These are phyloP conservation scores for Mariannaea elegans DNA, from an alignment of 2,329 filamentous ascomycete species.

Conservation along the genomic window DNA sequence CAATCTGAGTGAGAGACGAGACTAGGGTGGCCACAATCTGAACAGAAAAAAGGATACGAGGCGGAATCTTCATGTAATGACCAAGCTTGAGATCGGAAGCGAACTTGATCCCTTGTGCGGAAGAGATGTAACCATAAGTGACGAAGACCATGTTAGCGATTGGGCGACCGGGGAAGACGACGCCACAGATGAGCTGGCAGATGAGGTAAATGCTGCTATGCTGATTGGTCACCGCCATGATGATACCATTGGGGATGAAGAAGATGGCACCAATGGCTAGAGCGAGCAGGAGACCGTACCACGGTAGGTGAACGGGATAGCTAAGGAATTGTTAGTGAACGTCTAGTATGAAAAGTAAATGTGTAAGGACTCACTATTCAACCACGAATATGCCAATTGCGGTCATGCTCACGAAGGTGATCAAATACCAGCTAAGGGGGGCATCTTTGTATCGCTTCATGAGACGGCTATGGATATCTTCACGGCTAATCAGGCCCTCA, in stretches of 20 bases:
- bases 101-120: conserved; percentile 89
- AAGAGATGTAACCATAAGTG: conserved; percentile 90
- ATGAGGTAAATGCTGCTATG: conserved; percentile 88
- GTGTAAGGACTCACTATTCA: conserved; percentile 71
- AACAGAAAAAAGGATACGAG: conserved; percentile 79
- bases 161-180: conserved; percentile 82
- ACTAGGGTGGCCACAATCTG: conserved; percentile 80
- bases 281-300: conserved; percentile 85
- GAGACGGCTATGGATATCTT: conserved; percentile 85
- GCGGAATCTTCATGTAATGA: conserved; percentile 89
- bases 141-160: conserved; percentile 95
- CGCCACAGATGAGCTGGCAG: conserved; percentile 85
- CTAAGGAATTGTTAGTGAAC: conserved; percentile 48
- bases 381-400: conserved; percentile 84
- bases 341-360: neutral
- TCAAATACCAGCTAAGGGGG: conserved; percentile 81
- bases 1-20: conserved; percentile 82
- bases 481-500: conserved; percentile 70
- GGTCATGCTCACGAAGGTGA: conserved; percentile 79
- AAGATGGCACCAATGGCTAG: conserved; percentile 80
- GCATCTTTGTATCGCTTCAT: conserved; percentile 87
- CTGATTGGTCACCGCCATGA: conserved; percentile 93
- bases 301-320: conserved; percentile 83
- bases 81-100: conserved; percentile 87
- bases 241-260: conserved; percentile 90